Percentiles rank a stretch among this genome's conserved stretches.
phyloP scores from a whole-genome alignment of 2,329 filamentous ascomycete genomes.

The Ceratocystis ficicola region DNA sequence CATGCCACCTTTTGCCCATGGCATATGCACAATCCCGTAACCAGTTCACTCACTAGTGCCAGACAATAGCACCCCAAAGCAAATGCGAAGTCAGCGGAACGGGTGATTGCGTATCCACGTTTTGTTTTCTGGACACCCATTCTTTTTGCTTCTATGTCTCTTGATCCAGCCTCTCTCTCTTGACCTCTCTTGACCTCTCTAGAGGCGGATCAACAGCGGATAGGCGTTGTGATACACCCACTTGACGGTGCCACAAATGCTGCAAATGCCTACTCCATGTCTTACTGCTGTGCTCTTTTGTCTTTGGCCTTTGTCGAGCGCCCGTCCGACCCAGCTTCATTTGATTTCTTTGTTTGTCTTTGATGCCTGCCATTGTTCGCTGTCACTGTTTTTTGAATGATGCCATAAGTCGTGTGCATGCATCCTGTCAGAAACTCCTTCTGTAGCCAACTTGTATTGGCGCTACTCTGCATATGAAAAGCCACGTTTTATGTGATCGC shows the following conservation, averaged over 20 bases:
- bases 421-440: neutral
- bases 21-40: neutral
- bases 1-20: neutral
- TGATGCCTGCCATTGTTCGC: neutral
- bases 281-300: neutral
- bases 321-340: neutral
- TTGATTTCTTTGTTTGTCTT: neutral
- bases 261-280: neutral
- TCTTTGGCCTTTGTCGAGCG: neutral
- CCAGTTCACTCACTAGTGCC: neutral
- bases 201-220: neutral
- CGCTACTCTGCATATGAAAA: neutral
- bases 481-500: slow-evolving; percentile 1
- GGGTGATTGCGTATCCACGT: neutral
- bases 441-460: neutral
- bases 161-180: neutral
- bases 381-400: neutral
- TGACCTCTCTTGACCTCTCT: neutral
- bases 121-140: neutral
- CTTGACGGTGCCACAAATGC: neutral
- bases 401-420: neutral
- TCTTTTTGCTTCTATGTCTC: neutral
- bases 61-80: neutral
- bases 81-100: neutral
- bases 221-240: neutral